Evolutionary conservation across 1,284 basidiomycete species (phyloP).

Genomic region (Sphaerobolus stellatus): DNA sequence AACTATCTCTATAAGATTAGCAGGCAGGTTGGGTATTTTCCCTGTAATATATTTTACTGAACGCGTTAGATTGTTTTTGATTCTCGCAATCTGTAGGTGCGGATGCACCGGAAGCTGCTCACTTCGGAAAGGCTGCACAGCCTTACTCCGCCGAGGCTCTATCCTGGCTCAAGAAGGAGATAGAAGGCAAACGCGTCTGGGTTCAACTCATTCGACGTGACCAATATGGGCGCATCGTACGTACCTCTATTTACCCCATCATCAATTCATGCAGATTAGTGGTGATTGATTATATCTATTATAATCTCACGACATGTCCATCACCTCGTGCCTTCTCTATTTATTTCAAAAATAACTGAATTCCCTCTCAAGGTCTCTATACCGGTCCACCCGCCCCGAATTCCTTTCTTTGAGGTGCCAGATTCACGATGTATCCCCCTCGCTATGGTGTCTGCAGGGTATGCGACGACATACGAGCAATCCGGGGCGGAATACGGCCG

Average conservation of each 20-base stretch:
- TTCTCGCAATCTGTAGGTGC: slow-evolving; percentile 41
- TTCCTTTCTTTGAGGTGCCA: slow-evolving; percentile 48
- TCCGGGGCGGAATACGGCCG: slow-evolving; percentile 76
- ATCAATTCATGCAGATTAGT: too few species aligned
- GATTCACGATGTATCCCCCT: slow-evolving; percentile 58
- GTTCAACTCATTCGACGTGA: slow-evolving; percentile 75
- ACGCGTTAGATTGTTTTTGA: not conserved
- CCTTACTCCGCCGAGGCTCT: slow-evolving; percentile 69
- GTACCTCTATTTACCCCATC: slow-evolving; percentile 20
- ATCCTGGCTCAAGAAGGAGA: slow-evolving; percentile 62
- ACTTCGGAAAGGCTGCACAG: slow-evolving; percentile 80
- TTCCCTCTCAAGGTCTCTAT: slow-evolving; percentile 59
- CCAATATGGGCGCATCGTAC: slow-evolving; percentile 78
- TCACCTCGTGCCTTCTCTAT: not conserved
- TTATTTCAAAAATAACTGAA: too few species aligned
- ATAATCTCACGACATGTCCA: not conserved
- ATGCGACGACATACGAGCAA: slow-evolving; percentile 73
- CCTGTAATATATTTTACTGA: not conserved
- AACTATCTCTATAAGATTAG: slow-evolving; percentile 82
- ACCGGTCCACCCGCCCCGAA: slow-evolving; percentile 46
- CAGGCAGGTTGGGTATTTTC: slow-evolving; percentile 35
- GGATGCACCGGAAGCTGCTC: slow-evolving; percentile 84
- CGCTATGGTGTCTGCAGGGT: slow-evolving; percentile 78
- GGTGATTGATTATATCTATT: too few species aligned
- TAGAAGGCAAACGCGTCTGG: slow-evolving; percentile 59